Base-by-base conservation (phyloP, 306 rosid genomes). In the Citrullus mucosospermus region DNA sequence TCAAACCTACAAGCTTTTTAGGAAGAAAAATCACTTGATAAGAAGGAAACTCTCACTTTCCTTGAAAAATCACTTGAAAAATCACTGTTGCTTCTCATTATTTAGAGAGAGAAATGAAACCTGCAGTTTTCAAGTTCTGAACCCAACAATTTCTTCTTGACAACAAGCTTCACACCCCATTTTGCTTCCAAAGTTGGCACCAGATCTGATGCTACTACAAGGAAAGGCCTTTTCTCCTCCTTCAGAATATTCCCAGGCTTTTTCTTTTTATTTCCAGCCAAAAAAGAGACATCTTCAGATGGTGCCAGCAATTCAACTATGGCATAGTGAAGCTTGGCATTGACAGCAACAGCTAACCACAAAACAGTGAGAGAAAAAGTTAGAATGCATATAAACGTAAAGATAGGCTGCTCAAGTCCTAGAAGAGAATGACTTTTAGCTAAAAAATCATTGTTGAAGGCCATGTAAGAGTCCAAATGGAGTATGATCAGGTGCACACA, bases 111-210 rank as follows among this genome's bases (percentile, higher is more conserved):
- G 65, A 80, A 80, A 65, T 36, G 13, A 78, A 75, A 95, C 99
- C 99, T 95, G 96, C 86, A 91, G 80, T 89, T 92, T 88, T 95
- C 97, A 80, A 95, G 91, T 76, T 91, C 91, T 61, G 97, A 95
- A 79, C 99, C 99, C 73, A 81, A 79, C 78, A 81, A 79, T 84
- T 70, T 85, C 85, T 81, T 86, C 88, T 86, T 91, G 80, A 92
- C 75, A 66, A 78, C 73, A 66, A 95, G 97, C 86, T 88, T 90
- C 83, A 88, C 82, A 36, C 93, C 90, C 97, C 97, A 95, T 82
- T 90, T 95, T 73, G 90, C 92, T 88, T 92, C 98, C 84, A 95
- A 85, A 7, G 84, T 89, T 82, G 89, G 89, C 85, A 95, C 96
- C 79, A 95, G 92, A 73, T 95, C 97, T 70, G 91, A 88, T 81